Percentiles rank a stretch among this genome's conserved stretches.
phyloP scores from a whole-genome alignment of 2,329 filamentous ascomycete species.

The Teratosphaeria pseudoeucalypti region DNA sequence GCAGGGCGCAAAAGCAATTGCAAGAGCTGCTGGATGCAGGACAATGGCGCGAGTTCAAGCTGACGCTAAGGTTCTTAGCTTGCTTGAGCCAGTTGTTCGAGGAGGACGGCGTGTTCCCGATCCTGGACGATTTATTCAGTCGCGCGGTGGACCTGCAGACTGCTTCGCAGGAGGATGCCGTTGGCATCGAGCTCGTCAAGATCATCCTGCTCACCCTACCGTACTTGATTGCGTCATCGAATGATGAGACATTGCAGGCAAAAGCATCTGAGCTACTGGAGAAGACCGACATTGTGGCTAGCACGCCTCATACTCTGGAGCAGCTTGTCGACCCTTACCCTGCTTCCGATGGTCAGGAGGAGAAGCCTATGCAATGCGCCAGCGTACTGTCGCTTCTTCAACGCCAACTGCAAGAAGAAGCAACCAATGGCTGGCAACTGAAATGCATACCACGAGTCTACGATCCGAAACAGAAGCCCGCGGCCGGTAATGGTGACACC shows the following conservation, averaged over 20 bases:
- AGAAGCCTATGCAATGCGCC: slow-evolving; percentile 52
- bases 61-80: slow-evolving; percentile 79
- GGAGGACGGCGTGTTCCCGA: slow-evolving; percentile 72
- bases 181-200: slow-evolving; percentile 80
- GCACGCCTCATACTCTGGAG: slow-evolving; percentile 76
- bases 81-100: slow-evolving; percentile 71
- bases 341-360: slow-evolving; percentile 39
- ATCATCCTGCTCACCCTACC: slow-evolving; percentile 92
- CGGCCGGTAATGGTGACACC: slow-evolving; percentile 15
- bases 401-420: slow-evolving; percentile 71
- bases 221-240: slow-evolving; percentile 67
- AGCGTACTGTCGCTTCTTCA: slow-evolving; percentile 76
- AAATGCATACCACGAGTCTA: slow-evolving; percentile 50
- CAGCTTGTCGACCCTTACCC: slow-evolving; percentile 76
- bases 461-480: slow-evolving; percentile 25
- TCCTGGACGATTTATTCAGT: slow-evolving; percentile 82
- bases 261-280: slow-evolving; percentile 73
- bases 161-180: slow-evolving; percentile 73
- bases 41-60: slow-evolving; percentile 84
- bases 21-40: slow-evolving; percentile 62
- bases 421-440: slow-evolving; percentile 64
- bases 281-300: slow-evolving; percentile 90
- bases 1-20: slow-evolving; percentile 48
- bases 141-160: slow-evolving; percentile 90
- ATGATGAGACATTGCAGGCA: slow-evolving; percentile 56